phyloP scores from a whole-genome alignment of 1,139 yeast genomes.

The Candida sp. region DNA sequence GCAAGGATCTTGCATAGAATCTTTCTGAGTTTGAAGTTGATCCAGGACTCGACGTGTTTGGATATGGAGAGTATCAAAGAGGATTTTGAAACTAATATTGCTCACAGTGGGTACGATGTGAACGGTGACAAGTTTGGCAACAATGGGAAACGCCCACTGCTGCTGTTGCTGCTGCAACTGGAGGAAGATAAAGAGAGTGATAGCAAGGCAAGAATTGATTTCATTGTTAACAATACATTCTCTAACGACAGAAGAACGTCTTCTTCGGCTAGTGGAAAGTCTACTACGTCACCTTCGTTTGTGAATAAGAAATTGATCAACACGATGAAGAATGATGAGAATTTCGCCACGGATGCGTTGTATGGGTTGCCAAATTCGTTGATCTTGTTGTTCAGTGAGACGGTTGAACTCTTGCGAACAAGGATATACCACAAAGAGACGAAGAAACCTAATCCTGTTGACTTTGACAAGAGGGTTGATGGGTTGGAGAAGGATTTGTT shows the following conservation, averaged over 20 bases:
- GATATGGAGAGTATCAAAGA: constrained; percentile 45
- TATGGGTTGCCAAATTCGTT: constrained; percentile 88
- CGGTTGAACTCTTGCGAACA: constrained; percentile 66
- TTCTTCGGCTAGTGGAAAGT: not conserved
- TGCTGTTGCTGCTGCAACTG: not conserved
- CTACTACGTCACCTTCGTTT: constrained; percentile 43
- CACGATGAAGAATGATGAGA: constrained; percentile 52
- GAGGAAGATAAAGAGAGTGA: constrained; percentile 1
- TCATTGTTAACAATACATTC: constrained; percentile 40
- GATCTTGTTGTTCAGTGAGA: constrained; percentile 70
- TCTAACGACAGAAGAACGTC: not conserved
- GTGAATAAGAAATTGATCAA: constrained; percentile 48
- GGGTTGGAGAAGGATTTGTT: constrained; percentile 55
- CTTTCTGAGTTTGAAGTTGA: constrained; percentile 72
- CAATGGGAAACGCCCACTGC: not conserved
- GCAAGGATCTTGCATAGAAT: constrained; percentile 81
- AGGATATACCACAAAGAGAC: constrained; percentile 54
- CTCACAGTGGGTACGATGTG: constrained; percentile 39
- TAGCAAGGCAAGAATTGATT: constrained; percentile 49
- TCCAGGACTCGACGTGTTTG: constrained; percentile 75
- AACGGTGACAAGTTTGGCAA: constrained; percentile 40
- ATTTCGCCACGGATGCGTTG: constrained; percentile 78
- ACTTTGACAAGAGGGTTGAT: constrained; percentile 48
- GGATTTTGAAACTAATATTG: constrained; percentile 34
- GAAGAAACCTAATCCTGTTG: constrained; percentile 36